A percentile compares a stretch with the other conserved stretches of the same genome.
Evolutionary conservation across 2,329 filamentous ascomycete species (phyloP).

Genomic region (Cercospora zeina): DNA sequence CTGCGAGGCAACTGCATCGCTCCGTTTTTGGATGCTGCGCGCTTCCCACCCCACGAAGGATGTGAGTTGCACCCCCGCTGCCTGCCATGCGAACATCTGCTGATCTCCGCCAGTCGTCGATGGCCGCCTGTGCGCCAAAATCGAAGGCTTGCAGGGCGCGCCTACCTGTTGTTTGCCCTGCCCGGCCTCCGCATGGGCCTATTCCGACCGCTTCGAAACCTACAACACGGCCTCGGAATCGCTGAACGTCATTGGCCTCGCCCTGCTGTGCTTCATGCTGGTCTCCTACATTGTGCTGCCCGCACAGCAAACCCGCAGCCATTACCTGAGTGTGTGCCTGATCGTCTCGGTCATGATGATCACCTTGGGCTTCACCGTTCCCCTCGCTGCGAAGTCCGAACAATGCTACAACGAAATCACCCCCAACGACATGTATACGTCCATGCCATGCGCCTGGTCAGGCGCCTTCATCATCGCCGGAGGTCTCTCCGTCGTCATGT

Average conservation of each 20-base stretch:
- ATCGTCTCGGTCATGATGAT: slow-evolving; percentile 74
- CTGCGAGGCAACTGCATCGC: slow-evolving; percentile 60
- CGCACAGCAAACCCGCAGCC: slow-evolving; percentile 83
- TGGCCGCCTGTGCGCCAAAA: slow-evolving; percentile 59
- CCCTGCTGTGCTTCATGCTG: slow-evolving; percentile 73
- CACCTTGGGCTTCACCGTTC: slow-evolving; percentile 90
- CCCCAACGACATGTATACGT: slow-evolving; percentile 85
- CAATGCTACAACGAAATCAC: slow-evolving; percentile 90
- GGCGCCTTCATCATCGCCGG: slow-evolving; percentile 83
- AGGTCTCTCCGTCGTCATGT: slow-evolving; percentile 80
- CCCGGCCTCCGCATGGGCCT: slow-evolving; percentile 77
- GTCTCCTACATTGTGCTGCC: slow-evolving; percentile 78
- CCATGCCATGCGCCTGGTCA: slow-evolving; percentile 79
- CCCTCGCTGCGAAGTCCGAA: slow-evolving; percentile 72
- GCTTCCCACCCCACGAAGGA: slow-evolving; percentile 63
- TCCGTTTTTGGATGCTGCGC: slow-evolving; percentile 66
- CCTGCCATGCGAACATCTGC: slow-evolving; percentile 23
- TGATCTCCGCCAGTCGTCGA: slow-evolving; percentile 50
- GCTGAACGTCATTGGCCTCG: slow-evolving; percentile 73
- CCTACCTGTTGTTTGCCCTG: slow-evolving; percentile 84
- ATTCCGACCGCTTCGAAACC: slow-evolving; percentile 57
- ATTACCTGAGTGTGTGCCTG: slow-evolving; percentile 89
- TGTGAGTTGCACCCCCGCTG: slow-evolving; percentile 56
- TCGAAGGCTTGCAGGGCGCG: slow-evolving; percentile 47
- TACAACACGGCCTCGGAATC: slow-evolving; percentile 73